Conservation (phyloP, 305 asterid genomes). For the Rubia balearica region DNA sequence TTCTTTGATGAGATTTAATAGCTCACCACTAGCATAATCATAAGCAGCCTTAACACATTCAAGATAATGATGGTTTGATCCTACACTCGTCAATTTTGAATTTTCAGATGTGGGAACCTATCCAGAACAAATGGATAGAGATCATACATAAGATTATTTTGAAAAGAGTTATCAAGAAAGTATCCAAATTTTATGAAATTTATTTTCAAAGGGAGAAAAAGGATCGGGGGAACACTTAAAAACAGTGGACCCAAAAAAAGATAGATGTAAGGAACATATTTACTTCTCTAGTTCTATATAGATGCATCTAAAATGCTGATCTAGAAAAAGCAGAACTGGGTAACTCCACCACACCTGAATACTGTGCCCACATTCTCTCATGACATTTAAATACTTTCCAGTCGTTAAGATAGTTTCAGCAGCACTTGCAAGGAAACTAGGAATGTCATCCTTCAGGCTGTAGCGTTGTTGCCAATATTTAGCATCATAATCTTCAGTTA, state of each 20-base stretch:
- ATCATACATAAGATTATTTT: constrained; percentile 20
- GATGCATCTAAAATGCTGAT: not conserved
- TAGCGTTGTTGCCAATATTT: constrained; percentile 96
- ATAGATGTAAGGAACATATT: not conserved
- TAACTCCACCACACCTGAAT: constrained; percentile 56
- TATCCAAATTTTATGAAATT: not conserved
- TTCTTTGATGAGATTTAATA: constrained; percentile 80
- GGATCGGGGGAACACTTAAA: not conserved
- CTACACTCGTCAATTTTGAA: constrained; percentile 67
- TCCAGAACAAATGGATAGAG: constrained; percentile 35
- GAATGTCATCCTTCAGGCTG: constrained; percentile 94
- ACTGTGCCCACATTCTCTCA: constrained; percentile 96
- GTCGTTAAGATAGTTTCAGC: constrained; percentile 93
- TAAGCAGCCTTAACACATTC: constrained; percentile 94
- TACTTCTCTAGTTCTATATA: not conserved
- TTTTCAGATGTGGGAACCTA: constrained; percentile 88
- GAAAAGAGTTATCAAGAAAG: not conserved
- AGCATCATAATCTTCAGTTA: constrained; percentile 87
- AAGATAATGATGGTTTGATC: constrained; percentile 89
- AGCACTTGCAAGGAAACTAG: constrained; percentile 88
- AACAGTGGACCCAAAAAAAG: not conserved
- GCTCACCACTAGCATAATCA: constrained; percentile 97
- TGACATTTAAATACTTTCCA: constrained; percentile 93
- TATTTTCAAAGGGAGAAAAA: not conserved
- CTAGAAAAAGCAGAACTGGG: constrained; percentile 16